Evolutionary conservation across 495 filamentous ascomycete genomes (phyloP).

Genomic region (Bathelium albidoporum): DNA sequence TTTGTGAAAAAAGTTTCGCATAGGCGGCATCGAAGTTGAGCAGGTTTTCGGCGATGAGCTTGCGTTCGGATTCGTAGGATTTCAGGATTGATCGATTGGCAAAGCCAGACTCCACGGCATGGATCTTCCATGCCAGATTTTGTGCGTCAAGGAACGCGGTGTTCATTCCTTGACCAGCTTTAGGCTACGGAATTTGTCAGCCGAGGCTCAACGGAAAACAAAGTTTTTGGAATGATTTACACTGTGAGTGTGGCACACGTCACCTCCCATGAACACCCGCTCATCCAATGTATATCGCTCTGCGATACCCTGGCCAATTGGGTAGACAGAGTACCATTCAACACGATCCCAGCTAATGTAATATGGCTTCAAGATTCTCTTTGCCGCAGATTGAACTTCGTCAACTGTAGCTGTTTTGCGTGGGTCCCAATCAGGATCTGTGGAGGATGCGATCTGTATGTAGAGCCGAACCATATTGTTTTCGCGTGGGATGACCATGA

Average conservation of each 20-base stretch:
- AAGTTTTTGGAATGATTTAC: constrained; percentile 24
- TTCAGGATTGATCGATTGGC: constrained; percentile 44
- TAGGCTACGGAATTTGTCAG: constrained; percentile 50
- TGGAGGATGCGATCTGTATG: constrained; percentile 44
- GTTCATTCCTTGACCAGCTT: constrained; percentile 73
- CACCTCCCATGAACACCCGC: constrained; percentile 54
- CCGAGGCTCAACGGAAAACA: no score
- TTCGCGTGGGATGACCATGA: constrained; percentile 38
- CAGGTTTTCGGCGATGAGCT: constrained; percentile 58
- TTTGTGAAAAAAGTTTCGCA: constrained; percentile 37
- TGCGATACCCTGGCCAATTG: constrained; percentile 66
- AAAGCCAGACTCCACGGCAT: constrained; percentile 46
- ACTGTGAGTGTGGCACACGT: constrained; percentile 51
- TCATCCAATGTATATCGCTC: constrained; percentile 50
- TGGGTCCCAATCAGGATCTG: constrained; percentile 49
- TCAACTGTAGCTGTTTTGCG: constrained; percentile 40
- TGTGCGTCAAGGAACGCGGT: constrained; percentile 45
- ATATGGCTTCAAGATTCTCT: constrained; percentile 52
- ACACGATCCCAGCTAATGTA: constrained; percentile 46
- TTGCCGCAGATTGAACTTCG: constrained; percentile 50
- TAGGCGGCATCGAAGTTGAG: constrained; percentile 56
- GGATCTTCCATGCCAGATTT: constrained; percentile 69
- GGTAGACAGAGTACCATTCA: constrained; percentile 49
- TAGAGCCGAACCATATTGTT: constrained; percentile 38
- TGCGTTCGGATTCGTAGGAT: constrained; percentile 62